Evolutionary conservation across 2,329 filamentous ascomycete species (phyloP).

Genomic region (Hypomyces perniciosus): DNA sequence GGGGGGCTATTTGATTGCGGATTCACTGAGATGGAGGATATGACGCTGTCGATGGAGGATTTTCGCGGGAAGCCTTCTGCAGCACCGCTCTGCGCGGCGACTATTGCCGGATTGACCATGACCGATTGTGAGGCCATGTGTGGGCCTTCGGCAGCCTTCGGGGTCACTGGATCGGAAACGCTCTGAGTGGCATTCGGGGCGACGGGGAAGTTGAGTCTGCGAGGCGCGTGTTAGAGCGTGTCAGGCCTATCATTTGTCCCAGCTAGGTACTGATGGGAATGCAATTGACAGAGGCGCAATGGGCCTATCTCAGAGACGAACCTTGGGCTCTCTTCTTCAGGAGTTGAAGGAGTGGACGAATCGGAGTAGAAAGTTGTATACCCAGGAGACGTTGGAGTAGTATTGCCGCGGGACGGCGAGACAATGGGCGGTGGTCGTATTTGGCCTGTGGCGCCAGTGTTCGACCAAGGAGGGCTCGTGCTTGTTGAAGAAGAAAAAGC

Average conservation of each 20-base stretch:
- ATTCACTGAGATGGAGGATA: conserved; percentile 66
- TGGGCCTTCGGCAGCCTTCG: conserved; percentile 38
- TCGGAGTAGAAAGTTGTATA: conserved; percentile 32
- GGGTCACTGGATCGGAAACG: conserved; percentile 38
- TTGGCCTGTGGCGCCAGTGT: conserved; percentile 1
- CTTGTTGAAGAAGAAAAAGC: conserved; percentile 39
- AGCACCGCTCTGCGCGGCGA: conserved; percentile 31
- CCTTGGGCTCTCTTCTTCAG: conserved; percentile 28
- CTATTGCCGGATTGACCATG: conserved; percentile 43
- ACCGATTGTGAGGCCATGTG: conserved; percentile 31
- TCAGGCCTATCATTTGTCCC: neutral
- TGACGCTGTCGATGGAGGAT: conserved; percentile 88
- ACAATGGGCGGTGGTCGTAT: conserved; percentile 22
- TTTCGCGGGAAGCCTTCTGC: conserved; percentile 52
- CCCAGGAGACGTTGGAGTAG: conserved; percentile 13
- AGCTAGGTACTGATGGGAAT: neutral
- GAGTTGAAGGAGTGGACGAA: conserved; percentile 30
- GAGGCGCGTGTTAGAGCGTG: conserved; percentile 7
- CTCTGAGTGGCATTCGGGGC: conserved; percentile 46
- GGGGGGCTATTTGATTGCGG: conserved; percentile 46
- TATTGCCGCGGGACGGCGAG: conserved; percentile 7
- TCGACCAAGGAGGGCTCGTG: conserved; percentile 22
- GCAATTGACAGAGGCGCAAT: neutral
- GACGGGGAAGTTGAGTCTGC: conserved; percentile 22
- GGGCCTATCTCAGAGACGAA: conserved; percentile 20